Evolutionary conservation across 768 basidiomycete species (phyloP), one percentile per base, ranked within the genome.

Genomic region (Suillus clintonianus): DNA sequence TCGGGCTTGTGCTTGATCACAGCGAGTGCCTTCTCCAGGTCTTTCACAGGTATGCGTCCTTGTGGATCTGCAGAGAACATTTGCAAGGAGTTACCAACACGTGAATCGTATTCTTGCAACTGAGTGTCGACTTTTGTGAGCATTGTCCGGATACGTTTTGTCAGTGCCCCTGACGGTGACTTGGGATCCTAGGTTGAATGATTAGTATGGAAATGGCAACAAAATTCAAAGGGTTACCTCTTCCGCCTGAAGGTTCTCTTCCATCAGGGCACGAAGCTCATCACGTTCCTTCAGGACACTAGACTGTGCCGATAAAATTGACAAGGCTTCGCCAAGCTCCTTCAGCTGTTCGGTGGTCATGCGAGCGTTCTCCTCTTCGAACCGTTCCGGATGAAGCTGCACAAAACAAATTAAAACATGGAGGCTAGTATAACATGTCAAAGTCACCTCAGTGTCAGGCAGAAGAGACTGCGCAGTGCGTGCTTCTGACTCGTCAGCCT

Each of bases 321-420:
- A 89, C 62, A 99, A 80, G 2, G 96, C 95, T 67, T 97, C 95
- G 43, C 90, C 90, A 42, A 99, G 85, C 77, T 99, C 97, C 72
- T 90, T 91, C 27, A 99, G 83, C 71, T 99, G 96, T 71, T 99
- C 97, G 11, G 91, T 87, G 2, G 95, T 99, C 97, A 99, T 98
- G 50, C 94, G 89, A n/a, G 94, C 95, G 68, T 90, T 87, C 36
- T 87, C 89, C 55, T 84, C 81, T 62, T 84, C 86, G 30, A 78
- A 56, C 32, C 78, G 75, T 65, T 92, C 87, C n/a, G 88, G 85
- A 51, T 87, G 76, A 51, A 93, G 80, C 90, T 92, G 64, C 5
- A 17, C 48, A 19, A 36, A 14, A 55, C 53, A 24, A 56, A 13
- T 62, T 2, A 62, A 56, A 51, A n/a, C n/a, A 62, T 32, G 19